These are phyloP conservation scores for Acanthamoeba divionensis DNA, from an alignment of 208 protist species.

Conservation along the genomic window DNA sequence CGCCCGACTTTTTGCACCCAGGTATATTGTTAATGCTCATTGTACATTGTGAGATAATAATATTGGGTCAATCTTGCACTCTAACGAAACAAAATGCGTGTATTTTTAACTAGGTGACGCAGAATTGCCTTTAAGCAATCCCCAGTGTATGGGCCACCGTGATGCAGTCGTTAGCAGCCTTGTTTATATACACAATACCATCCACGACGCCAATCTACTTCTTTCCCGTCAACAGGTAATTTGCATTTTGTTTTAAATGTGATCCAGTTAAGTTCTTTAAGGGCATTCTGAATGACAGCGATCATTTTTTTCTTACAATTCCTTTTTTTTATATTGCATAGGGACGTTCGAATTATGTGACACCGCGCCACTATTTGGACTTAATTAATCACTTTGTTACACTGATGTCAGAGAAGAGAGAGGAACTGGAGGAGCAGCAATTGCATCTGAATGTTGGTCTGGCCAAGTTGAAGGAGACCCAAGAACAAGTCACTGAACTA, in stretches of 20 bases:
- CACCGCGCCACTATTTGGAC: conserved; percentile 97
- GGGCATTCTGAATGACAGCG: neutral
- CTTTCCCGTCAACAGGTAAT: conserved; percentile 61
- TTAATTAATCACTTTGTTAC: conserved; percentile 93
- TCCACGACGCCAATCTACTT: conserved; percentile 84
- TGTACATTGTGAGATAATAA: neutral
- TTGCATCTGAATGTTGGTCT: conserved; percentile 94
- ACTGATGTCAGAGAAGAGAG: conserved; percentile 92
- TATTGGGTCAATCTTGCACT: neutral
- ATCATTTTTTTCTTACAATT: neutral
- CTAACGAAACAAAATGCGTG: neutral
- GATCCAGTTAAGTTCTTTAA: neutral
- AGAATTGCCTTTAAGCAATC: neutral
- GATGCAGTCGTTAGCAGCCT: conserved; percentile 87
- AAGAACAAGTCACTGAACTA: conserved; percentile 74
- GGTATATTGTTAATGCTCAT: neutral
- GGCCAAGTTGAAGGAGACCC: conserved; percentile 86
- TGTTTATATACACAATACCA: conserved; percentile 90
- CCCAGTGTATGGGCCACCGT: conserved; percentile 60
- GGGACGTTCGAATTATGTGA: conserved; percentile 84
- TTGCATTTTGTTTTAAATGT: neutral
- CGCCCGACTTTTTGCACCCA: conserved; percentile 54
- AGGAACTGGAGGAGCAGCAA: conserved; percentile 91
- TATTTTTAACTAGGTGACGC: neutral
- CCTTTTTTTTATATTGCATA: neutral